A percentile compares a stretch with the other conserved stretches of the same genome.
Conservation (phyloP, 208 protist species). For the Crithidia sp. region DNA sequence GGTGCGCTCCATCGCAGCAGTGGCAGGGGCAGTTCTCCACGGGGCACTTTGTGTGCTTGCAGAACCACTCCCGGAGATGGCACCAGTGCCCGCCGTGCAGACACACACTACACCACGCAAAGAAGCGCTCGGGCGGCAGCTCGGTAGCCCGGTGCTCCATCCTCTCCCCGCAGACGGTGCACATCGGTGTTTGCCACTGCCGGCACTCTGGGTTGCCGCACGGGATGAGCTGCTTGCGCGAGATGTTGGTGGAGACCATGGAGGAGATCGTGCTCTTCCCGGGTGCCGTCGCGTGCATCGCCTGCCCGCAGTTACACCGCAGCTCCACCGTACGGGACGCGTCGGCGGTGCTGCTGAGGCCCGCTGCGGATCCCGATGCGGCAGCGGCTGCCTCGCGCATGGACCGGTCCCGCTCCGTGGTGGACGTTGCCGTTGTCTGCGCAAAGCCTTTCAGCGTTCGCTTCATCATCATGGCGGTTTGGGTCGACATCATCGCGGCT, state of each 20-base stretch:
- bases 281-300: slow-evolving; percentile 56
- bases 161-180: slow-evolving; percentile 76
- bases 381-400: slow-evolving; percentile 16
- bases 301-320: slow-evolving; percentile 77
- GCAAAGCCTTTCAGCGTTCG: slow-evolving; percentile 33
- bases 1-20: slow-evolving; percentile 42
- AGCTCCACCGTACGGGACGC: slow-evolving; percentile 54
- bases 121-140: slow-evolving; percentile 56
- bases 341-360: neutral
- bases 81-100: slow-evolving; percentile 87
- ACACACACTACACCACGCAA: slow-evolving; percentile 89
- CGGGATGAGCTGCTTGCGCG: slow-evolving; percentile 36
- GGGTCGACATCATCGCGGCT: slow-evolving; percentile 31
- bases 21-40: slow-evolving; percentile 84
- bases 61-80: slow-evolving; percentile 87
- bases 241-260: slow-evolving; percentile 24
- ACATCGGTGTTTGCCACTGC: slow-evolving; percentile 73
- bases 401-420: slow-evolving; percentile 18
- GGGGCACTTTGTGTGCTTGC: slow-evolving; percentile 81
- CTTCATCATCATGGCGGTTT: slow-evolving; percentile 35
- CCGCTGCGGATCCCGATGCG: neutral
- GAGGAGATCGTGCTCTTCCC: slow-evolving; percentile 27
- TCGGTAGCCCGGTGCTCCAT: slow-evolving; percentile 57
- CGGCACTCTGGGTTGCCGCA: slow-evolving; percentile 71
- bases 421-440: slow-evolving; percentile 21